A percentile compares a stretch with the other conserved stretches of the same genome.
phyloP scores from a whole-genome alignment of 441 rosid species.

The Viola pubescens region DNA sequence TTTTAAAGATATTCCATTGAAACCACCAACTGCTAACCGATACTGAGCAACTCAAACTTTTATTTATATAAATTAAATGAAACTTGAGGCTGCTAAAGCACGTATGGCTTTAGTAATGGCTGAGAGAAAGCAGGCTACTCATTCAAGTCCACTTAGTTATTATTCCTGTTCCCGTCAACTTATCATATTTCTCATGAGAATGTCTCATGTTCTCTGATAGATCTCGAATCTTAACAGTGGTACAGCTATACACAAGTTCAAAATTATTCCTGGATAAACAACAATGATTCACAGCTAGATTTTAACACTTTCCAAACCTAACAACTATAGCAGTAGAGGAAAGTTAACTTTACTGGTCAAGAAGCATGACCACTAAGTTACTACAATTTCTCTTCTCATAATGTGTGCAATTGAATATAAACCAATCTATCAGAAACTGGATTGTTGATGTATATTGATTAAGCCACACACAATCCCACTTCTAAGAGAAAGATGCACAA shows the following conservation, averaged over 20 bases:
- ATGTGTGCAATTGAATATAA: neutral
- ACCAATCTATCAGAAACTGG: neutral
- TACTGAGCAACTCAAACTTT: neutral
- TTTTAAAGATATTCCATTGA: neutral
- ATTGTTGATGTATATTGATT: neutral
- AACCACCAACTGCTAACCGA: conserved; percentile 1
- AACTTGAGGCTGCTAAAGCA: neutral
- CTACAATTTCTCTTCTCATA: neutral
- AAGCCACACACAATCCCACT: neutral
- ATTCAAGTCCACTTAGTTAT: too few relatives aligned
- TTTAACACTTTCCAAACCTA: neutral
- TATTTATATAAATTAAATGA: neutral
- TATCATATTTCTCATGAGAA: neutral
- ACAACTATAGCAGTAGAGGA: neutral
- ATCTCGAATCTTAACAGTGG: neutral
- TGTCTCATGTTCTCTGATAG: neutral
- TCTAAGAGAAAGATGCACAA: neutral
- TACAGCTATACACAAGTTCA: neutral
- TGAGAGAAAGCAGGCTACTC: neutral
- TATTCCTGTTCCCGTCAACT: neutral
- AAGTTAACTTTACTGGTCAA: neutral
- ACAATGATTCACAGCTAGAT: neutral
- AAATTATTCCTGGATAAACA: neutral
- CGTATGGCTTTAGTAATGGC: neutral
- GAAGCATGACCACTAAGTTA: neutral